A percentile compares a stretch with the other conserved stretches of the same genome.
Conservation (phyloP, 2,329 filamentous ascomycete genomes). For the Clarireedia monteithiana region DNA sequence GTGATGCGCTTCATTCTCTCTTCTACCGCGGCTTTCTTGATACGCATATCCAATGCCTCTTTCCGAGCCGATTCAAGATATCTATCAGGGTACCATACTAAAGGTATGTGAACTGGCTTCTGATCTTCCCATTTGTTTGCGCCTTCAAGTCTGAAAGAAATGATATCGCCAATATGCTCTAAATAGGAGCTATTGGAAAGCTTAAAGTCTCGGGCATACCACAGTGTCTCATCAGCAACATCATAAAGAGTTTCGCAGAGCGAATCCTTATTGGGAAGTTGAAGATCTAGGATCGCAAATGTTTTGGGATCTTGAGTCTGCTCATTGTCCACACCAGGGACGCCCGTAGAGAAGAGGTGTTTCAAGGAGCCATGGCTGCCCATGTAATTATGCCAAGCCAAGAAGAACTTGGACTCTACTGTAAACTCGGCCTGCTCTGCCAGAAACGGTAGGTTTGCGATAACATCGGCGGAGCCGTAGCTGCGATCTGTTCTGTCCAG, state of each 20-base stretch:
- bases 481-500: conserved; percentile 52
- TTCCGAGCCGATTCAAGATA: conserved; percentile 40
- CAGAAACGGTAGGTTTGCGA: conserved; percentile 30
- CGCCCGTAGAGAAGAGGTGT: conserved; percentile 25
- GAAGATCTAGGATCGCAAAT: conserved; percentile 28
- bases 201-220: conserved; percentile 18
- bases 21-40: conserved; percentile 20
- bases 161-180: conserved; percentile 38
- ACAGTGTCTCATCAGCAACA: conserved; percentile 27
- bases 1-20: conserved; percentile 25
- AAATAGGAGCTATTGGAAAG: conserved; percentile 24
- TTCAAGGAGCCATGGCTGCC: conserved; percentile 13
- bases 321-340: conserved; percentile 13
- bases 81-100: conserved; percentile 45
- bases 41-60: conserved; percentile 38
- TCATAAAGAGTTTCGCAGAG: conserved; percentile 27
- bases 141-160: conserved; percentile 38
- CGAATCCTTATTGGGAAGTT: conserved; percentile 20
- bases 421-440: conserved; percentile 24
- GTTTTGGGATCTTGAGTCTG: conserved; percentile 9
- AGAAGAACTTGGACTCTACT: conserved; percentile 23
- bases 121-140: conserved; percentile 33
- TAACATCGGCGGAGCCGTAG: conserved; percentile 47
- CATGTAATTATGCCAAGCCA: conserved; percentile 17
- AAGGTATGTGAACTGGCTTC: conserved; percentile 42